Conservation (phyloP, 2,329 filamentous ascomycete species). For the Dactylellina drechsleri region DNA sequence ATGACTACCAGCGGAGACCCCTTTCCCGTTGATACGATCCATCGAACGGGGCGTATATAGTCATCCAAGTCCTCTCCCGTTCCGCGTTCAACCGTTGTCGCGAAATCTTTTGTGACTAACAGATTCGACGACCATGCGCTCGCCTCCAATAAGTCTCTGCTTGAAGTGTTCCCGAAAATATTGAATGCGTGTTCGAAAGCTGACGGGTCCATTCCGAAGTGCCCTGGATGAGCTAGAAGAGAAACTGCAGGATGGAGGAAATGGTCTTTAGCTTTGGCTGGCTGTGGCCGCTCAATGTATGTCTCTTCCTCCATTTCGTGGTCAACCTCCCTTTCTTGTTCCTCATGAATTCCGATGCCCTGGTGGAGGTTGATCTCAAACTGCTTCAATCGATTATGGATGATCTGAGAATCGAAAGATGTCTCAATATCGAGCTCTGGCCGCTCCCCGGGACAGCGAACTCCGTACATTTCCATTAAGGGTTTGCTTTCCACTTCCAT, state of each 20-base stretch:
- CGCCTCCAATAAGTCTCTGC: conserved; percentile 56
- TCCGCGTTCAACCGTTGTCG: conserved; percentile 62
- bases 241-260: conserved; percentile 60
- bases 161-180: conserved; percentile 28
- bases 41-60: conserved; percentile 65
- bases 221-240: conserved; percentile 40
- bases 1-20: conserved; percentile 62
- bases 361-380: conserved; percentile 1
- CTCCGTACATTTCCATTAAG: conserved; percentile 53
- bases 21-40: conserved; percentile 42
- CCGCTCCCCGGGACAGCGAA: not conserved
- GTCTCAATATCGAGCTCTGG: not conserved
- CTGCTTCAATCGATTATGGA: not conserved
- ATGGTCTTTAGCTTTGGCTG: conserved; percentile 61
- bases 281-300: conserved; percentile 66
- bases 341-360: conserved; percentile 65
- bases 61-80: conserved; percentile 60
- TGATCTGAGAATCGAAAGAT: not conserved
- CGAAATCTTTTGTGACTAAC: conserved; percentile 67
- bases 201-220: conserved; percentile 50
- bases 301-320: conserved; percentile 73
- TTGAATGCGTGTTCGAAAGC: conserved; percentile 16
- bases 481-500: conserved; percentile 55
- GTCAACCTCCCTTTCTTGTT: conserved; percentile 75
- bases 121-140: conserved; percentile 62